Base-by-base conservation (phyloP, 2,329 filamentous ascomycete genomes). In the Penicillium sp. region DNA sequence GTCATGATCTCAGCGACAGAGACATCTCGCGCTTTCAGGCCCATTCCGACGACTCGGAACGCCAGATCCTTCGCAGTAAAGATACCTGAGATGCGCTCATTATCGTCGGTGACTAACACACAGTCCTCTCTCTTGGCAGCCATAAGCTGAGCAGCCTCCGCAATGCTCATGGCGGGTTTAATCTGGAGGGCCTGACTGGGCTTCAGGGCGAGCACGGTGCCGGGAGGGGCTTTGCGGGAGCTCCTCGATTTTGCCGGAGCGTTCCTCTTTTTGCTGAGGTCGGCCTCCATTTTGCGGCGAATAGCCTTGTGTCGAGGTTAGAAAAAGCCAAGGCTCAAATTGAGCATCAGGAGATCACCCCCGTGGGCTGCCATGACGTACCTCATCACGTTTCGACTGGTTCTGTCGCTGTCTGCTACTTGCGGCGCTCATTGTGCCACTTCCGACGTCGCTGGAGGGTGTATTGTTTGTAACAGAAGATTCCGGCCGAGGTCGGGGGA, bases 1-100 rank as follows among this genome's bases (percentile, higher is more conserved):
- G 94, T 99, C 94, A 99, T 99, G 75, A 99, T 99, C 72, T 97
- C 92, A 64, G 91, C 89, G 72, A 99, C 97, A 22, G 91, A 96
- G 66, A 97, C 86, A 71, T 88, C 90, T 73, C 85, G 88, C 31
- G 94, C 89, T 79, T 96, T 96, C 69, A 92, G 83, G 28, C 94
- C 94, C 53, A 87, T 86, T 53, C 93, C 94, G 26, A 99, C 93
- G 11, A 99, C 94, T 56, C 94, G 87, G 81, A 97, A 99, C 17
- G 94, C 94, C 71, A 99, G 82, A 80, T 99, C 94, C 80, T 99
- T 99, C 64, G 94, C 94, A 0, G 94, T 99, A 75, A 99, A 99
- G 74, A 99, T 99, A 78, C 94, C 94, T 42, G 94, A 90, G 77
- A 99, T 99, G 44, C 94, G 86, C 70, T 99, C 94, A 75, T 99